Evolutionary conservation across 306 rosid genomes (phyloP).

Genomic region (Lotus japonicus): DNA sequence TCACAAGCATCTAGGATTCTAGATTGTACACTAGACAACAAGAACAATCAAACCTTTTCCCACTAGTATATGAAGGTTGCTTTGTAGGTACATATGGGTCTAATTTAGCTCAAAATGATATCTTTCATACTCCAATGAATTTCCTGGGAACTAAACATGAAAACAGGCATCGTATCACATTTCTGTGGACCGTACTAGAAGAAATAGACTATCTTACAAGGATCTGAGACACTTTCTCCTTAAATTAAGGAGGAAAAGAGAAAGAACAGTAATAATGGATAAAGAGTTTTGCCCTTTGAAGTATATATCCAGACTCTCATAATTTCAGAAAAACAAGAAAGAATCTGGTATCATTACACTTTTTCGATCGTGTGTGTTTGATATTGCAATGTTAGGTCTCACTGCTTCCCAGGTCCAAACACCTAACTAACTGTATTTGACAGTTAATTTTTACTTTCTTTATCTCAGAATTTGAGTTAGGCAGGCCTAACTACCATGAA

Average conservation of each 20-base stretch:
- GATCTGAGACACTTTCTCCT: neutral
- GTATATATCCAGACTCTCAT: neutral
- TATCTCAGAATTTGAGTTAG: too few relatives aligned
- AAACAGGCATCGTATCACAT: neutral
- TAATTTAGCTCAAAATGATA: too few relatives aligned
- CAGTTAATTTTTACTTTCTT: too few relatives aligned
- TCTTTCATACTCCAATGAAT: neutral
- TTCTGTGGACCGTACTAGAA: neutral
- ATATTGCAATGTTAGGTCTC: neutral
- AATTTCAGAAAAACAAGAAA: neutral
- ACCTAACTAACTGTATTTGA: neutral
- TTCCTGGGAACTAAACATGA: neutral
- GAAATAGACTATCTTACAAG: neutral
- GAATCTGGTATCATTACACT: constrained; percentile 10
- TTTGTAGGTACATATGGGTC: too few relatives aligned
- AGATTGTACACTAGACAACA: too few relatives aligned
- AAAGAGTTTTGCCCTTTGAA: neutral
- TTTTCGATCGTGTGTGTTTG: constrained; percentile 17
- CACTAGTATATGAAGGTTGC: too few relatives aligned
- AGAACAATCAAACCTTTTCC: too few relatives aligned
- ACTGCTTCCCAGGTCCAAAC: neutral
- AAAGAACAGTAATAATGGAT: neutral
- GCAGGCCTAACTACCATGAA: too few relatives aligned
- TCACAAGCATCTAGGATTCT: too few relatives aligned
- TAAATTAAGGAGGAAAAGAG: neutral